Base-by-base conservation (phyloP, 768 basidiomycete genomes). In the Mycena venus region DNA sequence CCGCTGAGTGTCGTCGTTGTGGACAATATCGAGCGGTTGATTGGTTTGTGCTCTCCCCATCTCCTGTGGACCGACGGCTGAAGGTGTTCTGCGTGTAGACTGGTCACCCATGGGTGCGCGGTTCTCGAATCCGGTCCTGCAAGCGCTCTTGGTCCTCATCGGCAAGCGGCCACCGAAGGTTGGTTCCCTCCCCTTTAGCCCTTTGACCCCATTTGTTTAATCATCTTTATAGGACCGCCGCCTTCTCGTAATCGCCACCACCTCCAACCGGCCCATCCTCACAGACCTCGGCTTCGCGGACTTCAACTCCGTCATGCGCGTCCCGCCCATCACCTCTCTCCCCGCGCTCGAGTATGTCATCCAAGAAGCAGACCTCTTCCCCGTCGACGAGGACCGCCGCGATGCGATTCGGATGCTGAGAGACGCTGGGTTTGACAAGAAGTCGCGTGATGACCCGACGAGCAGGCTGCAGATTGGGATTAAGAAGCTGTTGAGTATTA, bases 41-140 rank as follows among this genome's bases (percentile, higher is more conserved):
- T 99, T 61, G 97, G 97, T 97, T 21, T 9, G 69, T 68, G 11
- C 1, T 19, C 42, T 25, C n/a, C 19, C 19, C 14, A 2, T 7
- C 25, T 7, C 10, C 3, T 44, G 4, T 21, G 10, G 27, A 10
- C 17, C 1, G 55, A 5, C 21, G 23, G 10, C 8, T 36, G 15
- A 66, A 62, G 60, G 8, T 9, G 2, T 21, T 44, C 14, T 59
- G 56, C 14, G 31, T 17, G 21, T 40, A 34, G 98, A 99, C 76
- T 99, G 96, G 95, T 97, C 96, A 8, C 96, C 97, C 4, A 93
- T 99, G 84, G 98, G 98, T 3, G 95, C 94, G n/a, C 89, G 97
- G 59, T 99, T 99, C 85, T 99, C 98, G 1, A 99, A 99, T 82
- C 87, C 93, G 10, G 96, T 99, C 6, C 87, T 99, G 27, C 98